phyloP scores from a whole-genome alignment of 345 rosid species.

The Aquilaria sinensis region DNA sequence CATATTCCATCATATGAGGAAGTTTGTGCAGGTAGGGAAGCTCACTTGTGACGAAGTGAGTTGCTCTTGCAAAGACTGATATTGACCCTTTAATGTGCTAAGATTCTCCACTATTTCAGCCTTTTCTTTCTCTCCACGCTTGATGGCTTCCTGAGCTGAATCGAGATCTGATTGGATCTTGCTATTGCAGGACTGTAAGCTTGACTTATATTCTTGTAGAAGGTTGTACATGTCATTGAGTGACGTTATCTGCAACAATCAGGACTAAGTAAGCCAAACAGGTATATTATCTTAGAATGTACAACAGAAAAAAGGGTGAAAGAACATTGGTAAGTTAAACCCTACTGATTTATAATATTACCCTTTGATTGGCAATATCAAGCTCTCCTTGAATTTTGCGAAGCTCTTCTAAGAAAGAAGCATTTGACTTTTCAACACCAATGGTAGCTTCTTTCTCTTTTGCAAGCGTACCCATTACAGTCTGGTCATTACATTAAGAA shows the following conservation, averaged over 20 bases:
- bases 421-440: constrained; percentile 50
- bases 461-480: constrained; percentile 60
- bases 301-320: background rate
- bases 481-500: constrained; percentile 27
- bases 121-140: constrained; percentile 73
- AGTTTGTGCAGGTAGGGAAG: constrained; percentile 11
- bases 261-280: constrained; percentile 2
- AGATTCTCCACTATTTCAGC: constrained; percentile 64
- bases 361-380: constrained; percentile 84
- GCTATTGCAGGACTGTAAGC: constrained; percentile 79
- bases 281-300: background rate
- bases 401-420: constrained; percentile 65
- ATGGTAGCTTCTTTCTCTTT: constrained; percentile 69
- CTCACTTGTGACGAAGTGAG: constrained; percentile 60
- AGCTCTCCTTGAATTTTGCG: constrained; percentile 73
- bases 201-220: constrained; percentile 78
- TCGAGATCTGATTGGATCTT: constrained; percentile 83
- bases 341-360: constrained; percentile 20
- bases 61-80: constrained; percentile 64
- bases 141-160: constrained; percentile 60
- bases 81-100: constrained; percentile 59
- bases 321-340: background rate
- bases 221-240: constrained; percentile 87
- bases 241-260: constrained; percentile 53
- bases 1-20: background rate